Base-by-base conservation (phyloP, 768 basidiomycete genomes). In the Boletellus sp. region DNA sequence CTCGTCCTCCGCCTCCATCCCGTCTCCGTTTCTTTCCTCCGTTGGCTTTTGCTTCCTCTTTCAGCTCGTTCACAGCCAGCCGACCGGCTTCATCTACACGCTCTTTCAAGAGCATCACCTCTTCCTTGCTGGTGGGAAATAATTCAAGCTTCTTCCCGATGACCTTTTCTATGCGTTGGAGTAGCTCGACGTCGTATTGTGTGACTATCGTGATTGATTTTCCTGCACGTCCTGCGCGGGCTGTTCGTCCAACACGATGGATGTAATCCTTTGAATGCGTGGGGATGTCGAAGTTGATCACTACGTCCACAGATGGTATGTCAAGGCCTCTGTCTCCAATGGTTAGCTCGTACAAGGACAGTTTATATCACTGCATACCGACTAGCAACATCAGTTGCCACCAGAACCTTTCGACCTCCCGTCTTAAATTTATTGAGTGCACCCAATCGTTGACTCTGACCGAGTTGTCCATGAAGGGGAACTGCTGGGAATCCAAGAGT, bases 181-280 rank as follows among this genome's bases (percentile, higher is more conserved):
- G 71, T 39, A 97, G 78, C 70, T 98, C 96, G 47, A 99, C 93
- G 58, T 99, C 96, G 68, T 98, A 99, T 70, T 99, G 96, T 6
- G 95, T 92, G 20, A 97, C 94, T 36, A 99, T 80, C n/a, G 94
- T 96, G 60, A 99, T 89, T 1, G 91, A 86, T 72, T 97, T 97
- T 38, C 96, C 96, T 2, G 93, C 84, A 37, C 96, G 83, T n/a
- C 96, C 96, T 3, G 96, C 96, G 63, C 96, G 87, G 6, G 96
- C 96, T 28, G 96, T 99, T 49, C 96, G 83, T 34, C 96, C 96
- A 10, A 99, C 96, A 38, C 96, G 84, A 66, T 99, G 96, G 43
- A 99, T 96, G 70, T 99, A 99, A 68, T 98, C 96, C 74, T 99
- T 98, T 15, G 94, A 97, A 66, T 98, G 91, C 1, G 91, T 91